Percentiles rank a stretch among this genome's conserved stretches.
These are phyloP conservation scores for Camellia granthamiana DNA, from an alignment of 148 eudicot genomes.

Conservation along the genomic window DNA sequence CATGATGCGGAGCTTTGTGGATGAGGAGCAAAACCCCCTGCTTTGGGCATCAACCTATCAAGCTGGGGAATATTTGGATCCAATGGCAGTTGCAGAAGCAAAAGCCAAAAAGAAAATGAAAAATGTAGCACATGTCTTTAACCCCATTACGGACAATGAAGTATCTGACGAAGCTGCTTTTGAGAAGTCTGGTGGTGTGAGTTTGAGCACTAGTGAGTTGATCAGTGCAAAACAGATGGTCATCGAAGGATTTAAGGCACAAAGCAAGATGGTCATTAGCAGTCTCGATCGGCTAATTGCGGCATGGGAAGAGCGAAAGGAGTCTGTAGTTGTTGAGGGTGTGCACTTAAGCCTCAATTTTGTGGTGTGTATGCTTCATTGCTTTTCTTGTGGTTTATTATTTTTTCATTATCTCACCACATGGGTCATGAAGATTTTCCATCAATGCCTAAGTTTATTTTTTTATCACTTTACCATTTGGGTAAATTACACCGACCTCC, in stretches of 20 bases:
- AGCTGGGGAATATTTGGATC: constrained; percentile 90
- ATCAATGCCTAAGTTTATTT: too few species aligned
- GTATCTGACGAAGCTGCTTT: constrained; percentile 28
- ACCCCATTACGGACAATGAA: constrained; percentile 36
- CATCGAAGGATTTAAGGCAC: constrained; percentile 94
- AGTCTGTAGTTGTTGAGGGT: constrained; percentile 95
- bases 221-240: constrained; percentile 91
- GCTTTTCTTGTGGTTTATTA: too few species aligned
- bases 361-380: constrained; percentile 50
- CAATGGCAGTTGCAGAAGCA: constrained; percentile 88
- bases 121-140: constrained; percentile 43
- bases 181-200: constrained; percentile 39
- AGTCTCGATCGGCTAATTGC: constrained; percentile 89
- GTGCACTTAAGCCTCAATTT: constrained; percentile 98
- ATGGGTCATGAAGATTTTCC: too few species aligned
- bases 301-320: constrained; percentile 96
- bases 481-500: too few species aligned
- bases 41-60: constrained; percentile 99
- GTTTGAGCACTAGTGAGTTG: constrained; percentile 33
- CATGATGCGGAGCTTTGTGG: constrained; percentile 98
- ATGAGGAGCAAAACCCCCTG: constrained; percentile 87
- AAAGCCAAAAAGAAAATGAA: constrained; percentile 81
- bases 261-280: constrained; percentile 98
- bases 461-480: too few species aligned
- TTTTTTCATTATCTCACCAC: too few species aligned